Percentiles rank a stretch among this genome's conserved stretches.
phyloP scores from a whole-genome alignment of 108 stramenopile species.

The Fragilaria crotonensis region DNA sequence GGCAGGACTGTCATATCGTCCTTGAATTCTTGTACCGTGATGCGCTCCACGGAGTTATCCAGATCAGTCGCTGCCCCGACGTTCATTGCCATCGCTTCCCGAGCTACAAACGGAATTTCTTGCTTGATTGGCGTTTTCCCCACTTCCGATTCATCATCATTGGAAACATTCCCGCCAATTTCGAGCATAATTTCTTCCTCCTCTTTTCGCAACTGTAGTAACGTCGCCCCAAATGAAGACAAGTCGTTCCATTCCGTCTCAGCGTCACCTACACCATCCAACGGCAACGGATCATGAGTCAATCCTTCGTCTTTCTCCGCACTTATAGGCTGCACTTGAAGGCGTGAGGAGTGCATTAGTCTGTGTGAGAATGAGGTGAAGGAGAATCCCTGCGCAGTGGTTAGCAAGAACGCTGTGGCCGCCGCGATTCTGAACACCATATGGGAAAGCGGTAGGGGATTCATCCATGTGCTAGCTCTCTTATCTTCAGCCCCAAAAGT shows the following conservation, averaged over 20 bases:
- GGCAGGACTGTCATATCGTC: background rate
- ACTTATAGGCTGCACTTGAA: no score
- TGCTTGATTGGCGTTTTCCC: background rate
- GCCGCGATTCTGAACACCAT: no score
- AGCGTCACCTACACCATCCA: no score
- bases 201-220: constrained; percentile 3
- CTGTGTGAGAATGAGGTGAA: no score
- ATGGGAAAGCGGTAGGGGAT: no score
- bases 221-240: background rate
- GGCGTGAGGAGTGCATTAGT: no score
- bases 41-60: background rate
- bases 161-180: background rate
- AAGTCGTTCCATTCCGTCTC: background rate
- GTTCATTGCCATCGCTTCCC: background rate
- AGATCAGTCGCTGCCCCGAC: constrained; percentile 1
- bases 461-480: no score
- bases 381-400: no score
- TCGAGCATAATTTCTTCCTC: constrained; percentile 5
- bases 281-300: no score
- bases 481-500: no score
- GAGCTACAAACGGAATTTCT: background rate
- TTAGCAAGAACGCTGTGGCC: no score
- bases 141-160: background rate
- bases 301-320: no score
- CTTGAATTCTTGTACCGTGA: background rate